Evolutionary conservation across 345 rosid species (phyloP), one percentile per base, ranked within the genome.

Genomic region (Acer campestre): DNA sequence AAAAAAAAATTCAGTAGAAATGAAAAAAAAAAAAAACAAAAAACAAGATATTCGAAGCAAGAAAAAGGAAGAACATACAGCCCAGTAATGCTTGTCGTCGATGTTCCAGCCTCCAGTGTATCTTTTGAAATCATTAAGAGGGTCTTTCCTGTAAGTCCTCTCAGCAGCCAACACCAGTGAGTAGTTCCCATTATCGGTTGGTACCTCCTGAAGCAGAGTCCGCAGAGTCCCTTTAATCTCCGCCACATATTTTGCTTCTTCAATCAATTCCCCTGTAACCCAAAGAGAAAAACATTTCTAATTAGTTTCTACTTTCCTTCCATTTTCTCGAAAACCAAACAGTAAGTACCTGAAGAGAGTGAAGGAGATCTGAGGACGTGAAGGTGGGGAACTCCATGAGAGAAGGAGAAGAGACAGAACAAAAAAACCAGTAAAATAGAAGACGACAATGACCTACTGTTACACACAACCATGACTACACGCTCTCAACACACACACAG

Each of bases 51-150:
- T 73, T 64, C 7, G 25, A 64, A 61, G 62, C 14, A 3, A 61
- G 25, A 62, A 44, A 48, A 42, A 48, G 10, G 67, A 61, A 1
- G 49, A 79, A 76, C 98, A 87, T 87, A 96, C 99, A 65, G 98
- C 94, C 99, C 98, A 96, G 78, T 96, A 96, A 85, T 94, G 99
- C 14, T 78, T 92, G 9, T 89, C 87, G 40, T 87, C 87, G 66
- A 94, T 86, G 77, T 92, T 88, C 99, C 99, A 96, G 16, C 99
- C 99, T 48, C 94, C 93, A 5, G 91, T 78, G 75, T 94, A 96
- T 83, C 77, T 85, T 71, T 85, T 87, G 80, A 88, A 96, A 25
- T 93, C 93, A 76, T 88, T 80, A 17, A 90, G 84, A 66, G 99
- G 99, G 88, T 96, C 98, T 85, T 84, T 91, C 78, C 99, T 88